Evolutionary conservation across 345 rosid genomes (phyloP), one percentile per base, ranked within the genome.

Genomic region (Acer saccharum): DNA sequence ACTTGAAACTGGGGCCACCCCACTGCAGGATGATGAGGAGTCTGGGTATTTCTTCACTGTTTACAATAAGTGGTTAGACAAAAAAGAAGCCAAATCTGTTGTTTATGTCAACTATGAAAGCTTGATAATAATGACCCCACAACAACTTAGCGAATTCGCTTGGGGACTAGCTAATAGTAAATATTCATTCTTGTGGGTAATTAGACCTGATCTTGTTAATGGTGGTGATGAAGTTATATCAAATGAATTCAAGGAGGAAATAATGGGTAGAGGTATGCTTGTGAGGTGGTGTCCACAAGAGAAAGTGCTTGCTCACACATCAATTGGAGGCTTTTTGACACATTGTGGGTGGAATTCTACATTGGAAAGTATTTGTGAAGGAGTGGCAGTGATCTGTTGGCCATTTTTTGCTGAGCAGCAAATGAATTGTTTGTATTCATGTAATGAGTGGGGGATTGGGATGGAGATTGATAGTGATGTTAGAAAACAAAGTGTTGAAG

Each of bases 381-480:
- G 81, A 2, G 80, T 82, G 21, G 82, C 85, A 0, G 17, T 75
- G 41, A 10, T 79, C 18, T 78, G 82, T 61, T 82, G 85, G 85
- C 85, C 85, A 3, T 75, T 82, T 60, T 82, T 82, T 1, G 77
- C 82, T 0, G 85, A 82, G 67, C 85, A 82, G 29, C 82, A 65
- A 50, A 74, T 73, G 11, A 82, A 82, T 65, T 78, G 85, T 35
- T 1, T 68, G 73, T 86, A 73, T 18, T 61, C 83, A 18, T 80
- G 83, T 72, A 77, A 18, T 11, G 76, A 78, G 12, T 88, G 89
- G 90, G 82, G 80, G 39, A 69, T 88, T 10, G 89, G 90, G 69
- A 72, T 80, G 77, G 87, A 86, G 84, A 82, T 88, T 23, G 85
- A 77, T n/a, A 77, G 46, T 3, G 64, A 84, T 23, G 89, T 80